These are phyloP conservation scores for Pseudonectria foliicola DNA, from an alignment of 2,329 filamentous ascomycete genomes.

Conservation along the genomic window DNA sequence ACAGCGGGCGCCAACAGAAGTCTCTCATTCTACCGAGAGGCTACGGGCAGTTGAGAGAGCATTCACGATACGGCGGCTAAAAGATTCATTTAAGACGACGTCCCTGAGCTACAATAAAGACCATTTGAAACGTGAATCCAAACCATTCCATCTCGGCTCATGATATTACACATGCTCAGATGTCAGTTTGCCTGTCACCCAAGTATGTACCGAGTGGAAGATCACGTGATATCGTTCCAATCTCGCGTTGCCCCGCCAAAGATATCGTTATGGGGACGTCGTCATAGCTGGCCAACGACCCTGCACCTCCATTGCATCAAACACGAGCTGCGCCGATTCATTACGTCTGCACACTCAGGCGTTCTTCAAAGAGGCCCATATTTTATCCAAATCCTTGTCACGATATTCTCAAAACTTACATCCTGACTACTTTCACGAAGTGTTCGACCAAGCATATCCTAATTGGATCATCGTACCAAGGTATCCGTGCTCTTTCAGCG, in stretches of 20 bases:
- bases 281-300: conserved; percentile 15
- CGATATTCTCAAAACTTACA: not conserved
- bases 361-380: too few relatives aligned
- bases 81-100: not conserved
- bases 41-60: conserved; percentile 35
- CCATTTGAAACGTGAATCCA: not conserved
- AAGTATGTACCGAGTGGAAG: too few relatives aligned
- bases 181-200: too few relatives aligned
- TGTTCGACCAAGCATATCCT: not conserved
- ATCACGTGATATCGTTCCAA: conserved; percentile 42
- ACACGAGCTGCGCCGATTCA: conserved; percentile 2
- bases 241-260: conserved; percentile 52
- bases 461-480: not conserved
- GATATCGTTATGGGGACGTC: conserved; percentile 11
- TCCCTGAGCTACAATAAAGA: not conserved
- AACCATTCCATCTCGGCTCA: not conserved
- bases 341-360: not conserved
- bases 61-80: not conserved
- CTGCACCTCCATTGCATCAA: conserved; percentile 8
- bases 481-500: too few relatives aligned
- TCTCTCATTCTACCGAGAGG: conserved; percentile 78
- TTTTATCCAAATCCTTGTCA: too few relatives aligned
- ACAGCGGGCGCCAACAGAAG: conserved; percentile 70
- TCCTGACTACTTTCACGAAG: not conserved
- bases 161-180: too few relatives aligned